These are phyloP conservation scores for Plasmodium knowlesi DNA, from an alignment of 169 alveolate species.

Conservation along the genomic window DNA sequence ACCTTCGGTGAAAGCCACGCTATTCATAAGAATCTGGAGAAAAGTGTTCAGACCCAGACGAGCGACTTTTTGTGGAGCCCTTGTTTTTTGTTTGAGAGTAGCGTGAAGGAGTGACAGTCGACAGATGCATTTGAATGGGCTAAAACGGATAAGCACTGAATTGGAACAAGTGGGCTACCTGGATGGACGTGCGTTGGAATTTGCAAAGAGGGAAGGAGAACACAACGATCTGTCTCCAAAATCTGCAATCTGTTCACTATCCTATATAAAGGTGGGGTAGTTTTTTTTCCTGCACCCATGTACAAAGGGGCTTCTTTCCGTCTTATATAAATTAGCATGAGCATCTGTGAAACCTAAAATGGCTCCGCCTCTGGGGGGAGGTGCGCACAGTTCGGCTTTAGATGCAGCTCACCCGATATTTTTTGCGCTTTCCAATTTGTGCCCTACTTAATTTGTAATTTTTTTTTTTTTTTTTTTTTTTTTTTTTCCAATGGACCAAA, in stretches of 20 bases:
- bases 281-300: too few species aligned
- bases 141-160: not conserved
- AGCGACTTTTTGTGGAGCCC: not conserved
- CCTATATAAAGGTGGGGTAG: not conserved
- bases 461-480: not conserved
- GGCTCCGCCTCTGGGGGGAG: not conserved
- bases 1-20: not conserved
- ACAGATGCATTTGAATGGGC: not conserved
- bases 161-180: not conserved
- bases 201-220: not conserved
- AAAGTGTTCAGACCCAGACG: not conserved
- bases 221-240: not conserved
- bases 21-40: not conserved
- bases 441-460: not conserved
- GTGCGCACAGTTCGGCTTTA: too few species aligned
- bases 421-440: not conserved
- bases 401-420: not conserved
- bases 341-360: not conserved
- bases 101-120: not conserved
- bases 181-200: not conserved
- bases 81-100: constrained; percentile 35
- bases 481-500: not conserved
- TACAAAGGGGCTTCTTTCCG: not conserved
- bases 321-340: not conserved
- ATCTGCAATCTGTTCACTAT: not conserved